Conservation (phyloP, 257 asterid genomes). For the Jaltomata sinuosa region DNA sequence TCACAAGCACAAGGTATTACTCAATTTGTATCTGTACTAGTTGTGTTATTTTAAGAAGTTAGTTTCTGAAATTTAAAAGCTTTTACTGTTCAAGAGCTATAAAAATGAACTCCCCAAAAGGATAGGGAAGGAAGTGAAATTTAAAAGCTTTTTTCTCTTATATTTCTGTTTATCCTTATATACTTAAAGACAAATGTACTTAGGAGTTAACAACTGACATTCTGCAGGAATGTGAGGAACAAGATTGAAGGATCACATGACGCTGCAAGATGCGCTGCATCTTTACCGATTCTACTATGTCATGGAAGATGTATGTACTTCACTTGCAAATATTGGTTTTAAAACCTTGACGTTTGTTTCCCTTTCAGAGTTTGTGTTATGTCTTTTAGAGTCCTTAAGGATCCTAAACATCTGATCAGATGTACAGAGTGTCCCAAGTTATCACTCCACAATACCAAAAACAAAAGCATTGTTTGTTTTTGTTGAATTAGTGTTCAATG, state of each 20-base stretch:
- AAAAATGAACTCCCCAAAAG: background rate
- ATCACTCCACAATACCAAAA: background rate
- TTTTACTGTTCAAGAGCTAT: background rate
- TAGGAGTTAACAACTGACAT: background rate
- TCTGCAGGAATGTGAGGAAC: conserved; percentile 60
- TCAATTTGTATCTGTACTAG: background rate
- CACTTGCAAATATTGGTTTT: background rate
- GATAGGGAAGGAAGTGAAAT: background rate
- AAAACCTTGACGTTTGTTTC: background rate
- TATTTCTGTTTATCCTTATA: background rate
- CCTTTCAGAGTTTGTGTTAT: background rate
- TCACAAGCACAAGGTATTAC: background rate
- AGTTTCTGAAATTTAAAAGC: background rate
- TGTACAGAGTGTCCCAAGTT: background rate
- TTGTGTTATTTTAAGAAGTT: background rate
- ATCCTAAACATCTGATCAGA: background rate
- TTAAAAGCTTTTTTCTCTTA: background rate
- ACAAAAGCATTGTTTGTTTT: too few relatives aligned
- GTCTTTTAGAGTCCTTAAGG: background rate
- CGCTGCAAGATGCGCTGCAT: conserved; percentile 79
- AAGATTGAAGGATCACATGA: conserved; percentile 82
- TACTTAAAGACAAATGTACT: background rate
- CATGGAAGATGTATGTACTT: conserved; percentile 71
- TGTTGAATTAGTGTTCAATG: background rate
- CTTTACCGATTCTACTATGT: conserved; percentile 79